Evolutionary conservation across 345 rosid genomes (phyloP).

Genomic region (Hypericum androsaemum): DNA sequence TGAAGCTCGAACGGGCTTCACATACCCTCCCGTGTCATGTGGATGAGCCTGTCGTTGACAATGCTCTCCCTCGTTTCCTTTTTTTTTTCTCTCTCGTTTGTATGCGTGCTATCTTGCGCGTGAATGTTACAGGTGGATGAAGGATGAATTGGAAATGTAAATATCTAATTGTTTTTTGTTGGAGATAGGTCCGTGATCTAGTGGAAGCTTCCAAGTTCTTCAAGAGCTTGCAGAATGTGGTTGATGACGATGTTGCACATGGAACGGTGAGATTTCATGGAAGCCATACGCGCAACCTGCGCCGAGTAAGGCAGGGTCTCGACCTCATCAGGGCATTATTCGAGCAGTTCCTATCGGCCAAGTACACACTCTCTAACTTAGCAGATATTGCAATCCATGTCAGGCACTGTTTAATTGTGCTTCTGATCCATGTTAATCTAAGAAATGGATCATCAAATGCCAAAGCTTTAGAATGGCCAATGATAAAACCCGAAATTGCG

Average conservation of each 20-base stretch:
- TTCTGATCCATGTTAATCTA: no score
- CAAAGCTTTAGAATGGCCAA: no score
- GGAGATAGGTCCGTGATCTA: constrained; percentile 46
- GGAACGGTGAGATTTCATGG: constrained; percentile 66
- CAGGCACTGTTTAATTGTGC: no score
- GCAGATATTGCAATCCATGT: no score
- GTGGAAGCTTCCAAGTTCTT: constrained; percentile 54
- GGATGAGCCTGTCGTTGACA: no score
- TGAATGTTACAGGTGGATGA: background rate
- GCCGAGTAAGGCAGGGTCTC: constrained; percentile 89
- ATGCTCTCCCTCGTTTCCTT: background rate
- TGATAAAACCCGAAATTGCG: no score
- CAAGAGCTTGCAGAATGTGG: constrained; percentile 39
- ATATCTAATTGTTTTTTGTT: background rate
- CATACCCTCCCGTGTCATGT: no score
- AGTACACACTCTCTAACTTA: constrained; percentile 17
- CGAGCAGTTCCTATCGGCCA: constrained; percentile 48
- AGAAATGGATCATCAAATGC: no score
- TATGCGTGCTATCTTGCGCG: background rate
- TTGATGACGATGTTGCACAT: constrained; percentile 59
- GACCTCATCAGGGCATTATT: constrained; percentile 80
- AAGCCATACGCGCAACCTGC: constrained; percentile 65
- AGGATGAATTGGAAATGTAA: no score
- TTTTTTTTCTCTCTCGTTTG: background rate
- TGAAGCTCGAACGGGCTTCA: no score